Evolutionary conservation across 1,284 basidiomycete species (phyloP), one percentile per base, ranked within the genome.

Genomic region (Moesziomyces sp.): DNA sequence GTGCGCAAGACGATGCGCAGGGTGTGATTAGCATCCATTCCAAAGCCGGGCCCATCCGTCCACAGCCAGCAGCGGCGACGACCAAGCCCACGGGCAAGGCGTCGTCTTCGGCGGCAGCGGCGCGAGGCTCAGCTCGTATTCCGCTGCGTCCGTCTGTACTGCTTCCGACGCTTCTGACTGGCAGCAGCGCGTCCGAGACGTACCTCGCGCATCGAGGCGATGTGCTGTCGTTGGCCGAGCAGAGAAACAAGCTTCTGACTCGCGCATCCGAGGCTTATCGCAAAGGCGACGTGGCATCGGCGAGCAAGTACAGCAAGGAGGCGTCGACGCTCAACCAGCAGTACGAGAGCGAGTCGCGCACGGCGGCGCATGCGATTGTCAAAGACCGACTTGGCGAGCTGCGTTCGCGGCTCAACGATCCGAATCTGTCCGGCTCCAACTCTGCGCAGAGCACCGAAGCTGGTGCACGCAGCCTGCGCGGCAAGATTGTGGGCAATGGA

Each of bases 221-320:
- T 26, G 93, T 93, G 23, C 88, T 97, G 65, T 92, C 96, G 72
- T 89, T 98, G 7, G 94, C 94, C 44, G 92, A 94, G 8, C 93
- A 93, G 42, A 88, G 96, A 35, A 98, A 98, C 81, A 93, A 93
- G 13, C 96, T 93, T 81, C 88, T 99, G n/a, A 93, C 92, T 3
- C 90, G 93, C 46, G 96, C 96, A 5, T 94, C 96, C 1, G 94
- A 97, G 81, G 94, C 95, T 3, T 98, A 93, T 91, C 88, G 93
- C 47, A 88, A 92, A 13, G 94, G 95, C 5, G 95, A 99, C 76
- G 95, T 95, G 3, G 93, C 93, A 0, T 92, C 92, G 0, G 96
- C 96, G 23, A 96, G 97, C 84, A 88, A 93, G 49, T 97, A 95
- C 86, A 93, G 91, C 75, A 87, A 92, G 43, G 95, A 98, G 82